These are phyloP conservation scores for Hortaea werneckii DNA, from an alignment of 2,329 filamentous ascomycete genomes.

Conservation along the genomic window DNA sequence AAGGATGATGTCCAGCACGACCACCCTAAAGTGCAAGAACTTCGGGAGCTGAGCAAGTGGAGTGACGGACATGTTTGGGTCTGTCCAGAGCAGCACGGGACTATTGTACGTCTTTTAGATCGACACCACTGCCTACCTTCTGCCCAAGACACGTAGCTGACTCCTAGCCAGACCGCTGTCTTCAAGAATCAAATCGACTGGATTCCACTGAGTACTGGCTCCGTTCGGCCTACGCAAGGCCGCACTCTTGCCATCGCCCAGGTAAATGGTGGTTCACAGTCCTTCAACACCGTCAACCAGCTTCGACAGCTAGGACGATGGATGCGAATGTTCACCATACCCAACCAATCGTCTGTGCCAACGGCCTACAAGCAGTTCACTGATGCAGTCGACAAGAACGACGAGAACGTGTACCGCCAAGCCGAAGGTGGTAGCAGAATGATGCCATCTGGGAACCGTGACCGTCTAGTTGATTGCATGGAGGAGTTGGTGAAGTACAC, in stretches of 20 bases:
- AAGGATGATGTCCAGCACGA: slow-evolving; percentile 51
- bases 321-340: slow-evolving; percentile 40
- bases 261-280: slow-evolving; percentile 55
- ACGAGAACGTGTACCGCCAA: slow-evolving; percentile 13
- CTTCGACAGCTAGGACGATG: slow-evolving; percentile 56
- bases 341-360: slow-evolving; percentile 56
- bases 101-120: slow-evolving; percentile 35
- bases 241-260: slow-evolving; percentile 53
- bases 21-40: slow-evolving; percentile 53
- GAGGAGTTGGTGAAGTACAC: slow-evolving; percentile 63
- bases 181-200: slow-evolving; percentile 65
- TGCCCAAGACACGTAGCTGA: not conserved
- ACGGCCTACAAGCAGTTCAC: slow-evolving; percentile 55
- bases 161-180: slow-evolving; percentile 42
- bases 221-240: slow-evolving; percentile 56
- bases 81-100: slow-evolving; percentile 57
- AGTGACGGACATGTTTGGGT: slow-evolving; percentile 59
- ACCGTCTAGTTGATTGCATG: slow-evolving; percentile 36
- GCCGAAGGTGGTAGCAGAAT: slow-evolving; percentile 20
- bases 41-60: slow-evolving; percentile 52
- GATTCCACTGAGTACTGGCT: slow-evolving; percentile 53
- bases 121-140: not conserved
- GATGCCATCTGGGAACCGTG: slow-evolving; percentile 16
- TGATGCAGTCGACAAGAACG: slow-evolving; percentile 27
- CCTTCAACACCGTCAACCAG: slow-evolving; percentile 57